Evolutionary conservation across 768 basidiomycete genomes (phyloP).

Genomic region (Hygrocybe punicea): DNA sequence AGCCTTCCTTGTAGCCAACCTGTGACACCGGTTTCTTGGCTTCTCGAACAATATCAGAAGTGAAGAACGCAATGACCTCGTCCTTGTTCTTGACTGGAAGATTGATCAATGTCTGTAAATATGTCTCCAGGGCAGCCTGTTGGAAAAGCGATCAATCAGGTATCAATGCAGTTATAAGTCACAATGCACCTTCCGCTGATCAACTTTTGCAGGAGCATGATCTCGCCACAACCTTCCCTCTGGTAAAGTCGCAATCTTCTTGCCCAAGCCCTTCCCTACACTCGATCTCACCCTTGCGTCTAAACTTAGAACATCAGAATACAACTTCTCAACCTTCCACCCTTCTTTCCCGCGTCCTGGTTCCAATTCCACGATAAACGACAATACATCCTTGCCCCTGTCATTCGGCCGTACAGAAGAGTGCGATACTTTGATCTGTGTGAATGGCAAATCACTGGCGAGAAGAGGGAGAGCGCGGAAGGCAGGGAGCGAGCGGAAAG

Average conservation of each 20-base stretch:
- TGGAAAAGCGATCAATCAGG: constrained; percentile 13
- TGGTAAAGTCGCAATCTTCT: constrained; percentile 77
- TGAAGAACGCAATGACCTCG: constrained; percentile 89
- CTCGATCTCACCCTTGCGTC: constrained; percentile 73
- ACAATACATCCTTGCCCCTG: constrained; percentile 86
- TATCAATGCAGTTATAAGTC: constrained; percentile 6
- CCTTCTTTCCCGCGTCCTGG: constrained; percentile 67
- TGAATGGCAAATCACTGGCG: constrained; percentile 67
- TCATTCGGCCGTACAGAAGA: constrained; percentile 88
- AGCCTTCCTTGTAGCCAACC: constrained; percentile 88
- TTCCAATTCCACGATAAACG: constrained; percentile 76
- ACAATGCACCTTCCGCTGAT: constrained; percentile 82
- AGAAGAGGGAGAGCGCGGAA: constrained; percentile 75
- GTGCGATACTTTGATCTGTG: constrained; percentile 66
- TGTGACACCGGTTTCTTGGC: constrained; percentile 74
- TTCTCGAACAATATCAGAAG: constrained; percentile 79
- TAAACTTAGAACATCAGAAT: constrained; percentile 85
- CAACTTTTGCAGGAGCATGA: constrained; percentile 93
- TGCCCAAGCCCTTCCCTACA: constrained; percentile 65
- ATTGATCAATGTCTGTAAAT: constrained; percentile 78
- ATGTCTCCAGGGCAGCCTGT: constrained; percentile 76
- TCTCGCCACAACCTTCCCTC: constrained; percentile 96
- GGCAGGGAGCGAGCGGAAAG: constrained; percentile 13
- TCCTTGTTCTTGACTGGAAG: constrained; percentile 84
- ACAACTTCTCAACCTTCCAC: constrained; percentile 90